A percentile compares a stretch with the other conserved stretches of the same genome.
Conservation (phyloP, 106 monocot genomes). For the Triglochin maritima region DNA sequence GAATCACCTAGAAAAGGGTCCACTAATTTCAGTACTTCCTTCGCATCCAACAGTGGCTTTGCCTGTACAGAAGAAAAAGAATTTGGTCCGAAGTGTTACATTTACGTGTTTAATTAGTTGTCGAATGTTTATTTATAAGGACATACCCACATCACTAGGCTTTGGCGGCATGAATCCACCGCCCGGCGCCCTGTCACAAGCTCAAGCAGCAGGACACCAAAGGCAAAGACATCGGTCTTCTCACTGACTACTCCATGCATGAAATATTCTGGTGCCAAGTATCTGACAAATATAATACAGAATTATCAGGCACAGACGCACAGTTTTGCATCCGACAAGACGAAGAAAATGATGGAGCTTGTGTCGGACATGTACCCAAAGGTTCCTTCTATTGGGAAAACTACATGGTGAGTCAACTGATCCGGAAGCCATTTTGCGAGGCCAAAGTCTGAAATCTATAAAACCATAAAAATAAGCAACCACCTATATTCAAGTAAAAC, state of each 20-base stretch:
- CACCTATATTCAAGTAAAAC: neutral
- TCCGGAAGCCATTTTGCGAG: slow-evolving; percentile 98
- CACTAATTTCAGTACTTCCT: slow-evolving; percentile 34
- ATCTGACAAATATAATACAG: slow-evolving; percentile 19
- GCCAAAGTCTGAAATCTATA: slow-evolving; percentile 96
- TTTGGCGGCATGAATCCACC: slow-evolving; percentile 50
- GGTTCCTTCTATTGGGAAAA: slow-evolving; percentile 96
- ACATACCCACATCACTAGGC: slow-evolving; percentile 87
- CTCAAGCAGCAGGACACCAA: slow-evolving; percentile 84
- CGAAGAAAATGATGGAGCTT: too few species aligned
- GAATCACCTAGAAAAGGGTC: slow-evolving; percentile 41
- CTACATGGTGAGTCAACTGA: slow-evolving; percentile 67
- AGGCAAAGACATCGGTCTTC: slow-evolving; percentile 93
- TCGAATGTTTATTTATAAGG: too few species aligned
- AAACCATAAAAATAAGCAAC: neutral
- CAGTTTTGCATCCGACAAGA: too few species aligned
- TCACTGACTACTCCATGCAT: slow-evolving; percentile 92
- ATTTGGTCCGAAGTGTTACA: neutral
- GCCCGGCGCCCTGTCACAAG: slow-evolving; percentile 72
- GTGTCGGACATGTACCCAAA: slow-evolving; percentile 44
- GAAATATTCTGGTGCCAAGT: slow-evolving; percentile 89
- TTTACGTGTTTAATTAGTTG: too few species aligned
- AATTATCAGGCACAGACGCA: neutral
- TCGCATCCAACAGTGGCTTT: slow-evolving; percentile 55
- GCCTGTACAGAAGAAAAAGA: slow-evolving; percentile 22